Percentiles rank a stretch among this genome's conserved stretches.
These are phyloP conservation scores for Fusarium caatingaense DNA, from an alignment of 2,329 filamentous ascomycete genomes.

Conservation along the genomic window DNA sequence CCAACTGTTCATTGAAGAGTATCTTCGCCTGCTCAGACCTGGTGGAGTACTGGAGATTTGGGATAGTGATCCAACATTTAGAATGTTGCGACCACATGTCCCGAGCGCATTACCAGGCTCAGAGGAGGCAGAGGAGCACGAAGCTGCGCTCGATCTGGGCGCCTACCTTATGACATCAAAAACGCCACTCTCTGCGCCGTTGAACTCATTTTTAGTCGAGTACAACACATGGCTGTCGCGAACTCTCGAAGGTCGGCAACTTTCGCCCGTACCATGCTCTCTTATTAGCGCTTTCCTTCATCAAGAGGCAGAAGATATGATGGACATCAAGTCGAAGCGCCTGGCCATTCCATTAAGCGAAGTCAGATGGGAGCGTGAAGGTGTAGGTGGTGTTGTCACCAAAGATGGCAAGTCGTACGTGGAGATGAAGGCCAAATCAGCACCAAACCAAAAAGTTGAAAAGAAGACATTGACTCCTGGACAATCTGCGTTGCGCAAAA, in stretches of 20 bases:
- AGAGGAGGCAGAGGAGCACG: slow-evolving; percentile 64
- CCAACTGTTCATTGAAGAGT: slow-evolving; percentile 73
- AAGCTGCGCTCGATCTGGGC: slow-evolving; percentile 75
- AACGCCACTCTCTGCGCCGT: slow-evolving; percentile 81
- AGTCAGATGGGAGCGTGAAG: slow-evolving; percentile 87
- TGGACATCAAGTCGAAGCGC: slow-evolving; percentile 76
- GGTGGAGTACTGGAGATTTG: slow-evolving; percentile 88
- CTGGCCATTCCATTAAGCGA: slow-evolving; percentile 89
- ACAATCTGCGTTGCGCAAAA: slow-evolving; percentile 79
- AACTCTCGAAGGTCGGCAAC: slow-evolving; percentile 76
- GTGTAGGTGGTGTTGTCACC: slow-evolving; percentile 71
- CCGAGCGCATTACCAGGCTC: slow-evolving; percentile 58
- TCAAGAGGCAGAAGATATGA: slow-evolving; percentile 80
- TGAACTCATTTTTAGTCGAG: slow-evolving; percentile 84
- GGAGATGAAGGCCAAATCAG: slow-evolving; percentile 63
- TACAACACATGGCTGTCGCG: slow-evolving; percentile 86
- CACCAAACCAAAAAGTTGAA: slow-evolving; percentile 51
- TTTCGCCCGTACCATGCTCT: slow-evolving; percentile 82
- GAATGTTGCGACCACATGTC: slow-evolving; percentile 84
- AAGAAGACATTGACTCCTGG: slow-evolving; percentile 70
- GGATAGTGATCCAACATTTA: slow-evolving; percentile 87
- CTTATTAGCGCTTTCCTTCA: slow-evolving; percentile 79
- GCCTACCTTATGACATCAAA: slow-evolving; percentile 86
- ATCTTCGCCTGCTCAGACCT: slow-evolving; percentile 78
- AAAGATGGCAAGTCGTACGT: slow-evolving; percentile 71